A percentile compares a stretch with the other conserved stretches of the same genome.
Evolutionary conservation across 2,329 filamentous ascomycete species (phyloP).

Genomic region (Epichloe scottii): DNA sequence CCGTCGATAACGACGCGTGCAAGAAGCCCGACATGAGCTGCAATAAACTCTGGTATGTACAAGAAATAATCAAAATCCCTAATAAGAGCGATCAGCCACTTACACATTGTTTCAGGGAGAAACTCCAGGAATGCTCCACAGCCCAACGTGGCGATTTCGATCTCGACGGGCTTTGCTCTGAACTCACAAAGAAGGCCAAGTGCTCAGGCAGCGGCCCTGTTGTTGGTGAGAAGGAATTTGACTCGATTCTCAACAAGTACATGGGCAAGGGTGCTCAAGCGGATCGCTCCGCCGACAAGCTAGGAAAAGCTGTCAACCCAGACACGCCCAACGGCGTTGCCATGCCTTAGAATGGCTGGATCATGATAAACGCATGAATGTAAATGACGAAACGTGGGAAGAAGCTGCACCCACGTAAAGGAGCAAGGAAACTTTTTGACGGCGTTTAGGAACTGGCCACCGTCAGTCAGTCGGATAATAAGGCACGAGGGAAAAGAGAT

Average conservation of each 20-base stretch:
- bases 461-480: background rate
- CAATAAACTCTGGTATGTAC: conserved; percentile 80
- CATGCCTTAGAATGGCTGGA: conserved; percentile 3
- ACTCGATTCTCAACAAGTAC: conserved; percentile 59
- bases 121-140: conserved; percentile 72
- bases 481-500: background rate
- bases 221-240: conserved; percentile 79
- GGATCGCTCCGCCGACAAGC: conserved; percentile 26
- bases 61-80: background rate
- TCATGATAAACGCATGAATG: background rate
- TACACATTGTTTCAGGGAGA: conserved; percentile 56
- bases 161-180: conserved; percentile 81
- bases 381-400: background rate
- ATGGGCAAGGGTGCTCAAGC: conserved; percentile 32
- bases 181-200: conserved; percentile 89
- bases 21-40: conserved; percentile 57
- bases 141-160: conserved; percentile 88
- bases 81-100: conserved; percentile 17
- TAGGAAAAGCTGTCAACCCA: conserved; percentile 44
- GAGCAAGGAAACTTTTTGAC: background rate
- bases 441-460: background rate
- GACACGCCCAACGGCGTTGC: conserved; percentile 10
- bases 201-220: conserved; percentile 86
- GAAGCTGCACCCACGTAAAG: background rate
- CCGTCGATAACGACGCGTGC: conserved; percentile 53